Evolutionary conservation across 2,329 filamentous ascomycete genomes (phyloP).

Genomic region (Acephala macrosclerotiorum): DNA sequence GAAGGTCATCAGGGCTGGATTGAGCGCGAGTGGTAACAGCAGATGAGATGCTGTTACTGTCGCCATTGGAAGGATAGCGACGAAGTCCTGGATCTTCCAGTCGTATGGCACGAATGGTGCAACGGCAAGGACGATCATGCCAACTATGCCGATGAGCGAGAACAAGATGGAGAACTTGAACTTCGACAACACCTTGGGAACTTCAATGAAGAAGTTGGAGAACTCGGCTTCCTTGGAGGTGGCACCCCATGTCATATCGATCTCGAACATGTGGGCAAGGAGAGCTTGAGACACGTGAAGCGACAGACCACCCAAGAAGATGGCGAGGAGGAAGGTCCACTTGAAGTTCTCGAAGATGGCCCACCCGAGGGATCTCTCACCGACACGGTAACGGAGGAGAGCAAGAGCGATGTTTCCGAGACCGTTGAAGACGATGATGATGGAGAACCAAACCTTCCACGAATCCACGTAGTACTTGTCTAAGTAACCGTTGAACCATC

Average conservation of each 20-base stretch:
- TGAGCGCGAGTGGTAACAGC: slow-evolving; percentile 74
- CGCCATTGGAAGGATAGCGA: slow-evolving; percentile 79
- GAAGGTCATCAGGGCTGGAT: slow-evolving; percentile 83
- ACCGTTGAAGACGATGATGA: slow-evolving; percentile 79
- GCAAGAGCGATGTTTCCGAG: slow-evolving; percentile 77
- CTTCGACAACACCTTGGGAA: slow-evolving; percentile 78
- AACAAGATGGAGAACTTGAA: slow-evolving; percentile 61
- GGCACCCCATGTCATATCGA: slow-evolving; percentile 86
- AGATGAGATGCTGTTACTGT: slow-evolving; percentile 75
- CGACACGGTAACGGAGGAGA: slow-evolving; percentile 75
- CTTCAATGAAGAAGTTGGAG: slow-evolving; percentile 85
- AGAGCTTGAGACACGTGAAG: slow-evolving; percentile 84
- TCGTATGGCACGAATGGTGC: slow-evolving; percentile 69
- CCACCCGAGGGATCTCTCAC: slow-evolving; percentile 65
- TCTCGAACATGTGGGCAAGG: slow-evolving; percentile 82
- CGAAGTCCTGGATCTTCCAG: slow-evolving; percentile 74
- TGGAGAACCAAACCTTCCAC: slow-evolving; percentile 82
- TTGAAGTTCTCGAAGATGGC: slow-evolving; percentile 71
- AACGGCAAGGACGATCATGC: slow-evolving; percentile 64
- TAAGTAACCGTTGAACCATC: slow-evolving; percentile 79
- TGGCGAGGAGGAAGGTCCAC: slow-evolving; percentile 76
- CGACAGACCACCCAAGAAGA: slow-evolving; percentile 84
- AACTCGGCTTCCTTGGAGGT: slow-evolving; percentile 84
- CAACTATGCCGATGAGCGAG: slow-evolving; percentile 62
- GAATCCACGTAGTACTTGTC: slow-evolving; percentile 84